Evolutionary conservation across 371 early-diverging fungal species (phyloP).

Genomic region (Mortierella sp.): DNA sequence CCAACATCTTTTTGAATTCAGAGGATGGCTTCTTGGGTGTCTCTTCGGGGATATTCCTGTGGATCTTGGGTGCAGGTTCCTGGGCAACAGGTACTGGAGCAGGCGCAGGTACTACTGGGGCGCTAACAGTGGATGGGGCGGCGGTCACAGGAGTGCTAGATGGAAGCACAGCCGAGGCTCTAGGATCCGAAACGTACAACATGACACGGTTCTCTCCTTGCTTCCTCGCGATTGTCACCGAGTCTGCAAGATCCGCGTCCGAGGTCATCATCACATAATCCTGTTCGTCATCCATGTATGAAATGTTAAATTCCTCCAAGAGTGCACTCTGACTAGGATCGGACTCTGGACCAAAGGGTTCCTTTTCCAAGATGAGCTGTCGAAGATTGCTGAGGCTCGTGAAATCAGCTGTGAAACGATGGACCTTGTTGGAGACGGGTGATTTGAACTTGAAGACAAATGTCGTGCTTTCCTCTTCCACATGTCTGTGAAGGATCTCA

Average conservation of each 20-base stretch:
- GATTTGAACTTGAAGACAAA: slow-evolving; percentile 84
- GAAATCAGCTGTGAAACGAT: slow-evolving; percentile 72
- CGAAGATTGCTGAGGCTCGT: slow-evolving; percentile 60
- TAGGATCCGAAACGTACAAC: slow-evolving; percentile 68
- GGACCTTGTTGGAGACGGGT: slow-evolving; percentile 70
- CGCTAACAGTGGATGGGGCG: slow-evolving; percentile 2
- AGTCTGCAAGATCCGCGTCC: slow-evolving; percentile 84
- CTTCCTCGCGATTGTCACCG: slow-evolving; percentile 81
- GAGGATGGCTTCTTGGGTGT: slow-evolving; percentile 36
- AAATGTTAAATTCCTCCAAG: slow-evolving; percentile 69
- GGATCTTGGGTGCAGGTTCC: neutral
- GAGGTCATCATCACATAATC: slow-evolving; percentile 85
- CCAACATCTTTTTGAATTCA: slow-evolving; percentile 43
- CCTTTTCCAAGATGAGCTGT: slow-evolving; percentile 59
- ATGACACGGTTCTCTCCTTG: slow-evolving; percentile 83
- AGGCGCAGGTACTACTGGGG: slow-evolving; percentile 13
- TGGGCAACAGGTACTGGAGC: slow-evolving; percentile 4
- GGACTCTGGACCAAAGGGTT: slow-evolving; percentile 62
- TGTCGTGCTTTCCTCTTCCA: slow-evolving; percentile 47
- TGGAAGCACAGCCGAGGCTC: slow-evolving; percentile 33
- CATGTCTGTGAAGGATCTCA: slow-evolving; percentile 39
- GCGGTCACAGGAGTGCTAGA: neutral
- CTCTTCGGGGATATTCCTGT: slow-evolving; percentile 16
- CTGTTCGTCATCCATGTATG: slow-evolving; percentile 90
- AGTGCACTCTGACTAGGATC: slow-evolving; percentile 60